Base-by-base conservation (phyloP, 306 rosid species). In the Astragalus glycyphyllos region DNA sequence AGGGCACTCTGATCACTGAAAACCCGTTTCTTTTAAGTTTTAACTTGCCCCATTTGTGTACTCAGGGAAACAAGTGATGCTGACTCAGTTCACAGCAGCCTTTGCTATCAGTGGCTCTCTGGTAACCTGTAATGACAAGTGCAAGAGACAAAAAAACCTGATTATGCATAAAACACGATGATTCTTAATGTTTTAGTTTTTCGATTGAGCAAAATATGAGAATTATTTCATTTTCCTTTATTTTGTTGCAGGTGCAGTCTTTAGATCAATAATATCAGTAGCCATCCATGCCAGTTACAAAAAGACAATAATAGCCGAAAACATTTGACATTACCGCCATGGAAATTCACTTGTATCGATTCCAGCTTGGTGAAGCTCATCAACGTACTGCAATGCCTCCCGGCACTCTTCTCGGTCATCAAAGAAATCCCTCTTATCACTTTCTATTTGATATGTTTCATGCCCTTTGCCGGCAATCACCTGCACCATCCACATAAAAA, bases 381-480 rank as follows among this genome's bases (percentile, higher is more conserved):
- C 99, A 44, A 91, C 96, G 31, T 91, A 91, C 72, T 87, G 99
- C 74, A 91, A 79, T 57, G 99, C 99, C 83, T 94, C 92, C 56
- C 97, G 83, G 84, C 99, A 91, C 88, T 94, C 99, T 77, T 91
- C 97, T 35, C 96, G 81, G 58, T 91, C 97, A 71, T 94, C 99
- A 60, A 91, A 89, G 83, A 86, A 94, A 16, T 89, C 95, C 10
- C 50, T 82, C 68, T 87, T 89, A 51, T 85, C 96, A 34, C 90
- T 96, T 85, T 87, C 97, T 59, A 87, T 71, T 70, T 91, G 84
- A 87, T 79, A 81, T 57, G 92, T 80, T 78, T 86, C 96, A 34
- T 94, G 99, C 68, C 99, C 99, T 84, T 91, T 94, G 56, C 99
- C 96, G 63, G 96, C 92, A 71, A 94, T 86, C 75, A 94, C 99